phyloP scores from a whole-genome alignment of 2,329 filamentous ascomycete species.

The Aspergillus ochraceoroseus region DNA sequence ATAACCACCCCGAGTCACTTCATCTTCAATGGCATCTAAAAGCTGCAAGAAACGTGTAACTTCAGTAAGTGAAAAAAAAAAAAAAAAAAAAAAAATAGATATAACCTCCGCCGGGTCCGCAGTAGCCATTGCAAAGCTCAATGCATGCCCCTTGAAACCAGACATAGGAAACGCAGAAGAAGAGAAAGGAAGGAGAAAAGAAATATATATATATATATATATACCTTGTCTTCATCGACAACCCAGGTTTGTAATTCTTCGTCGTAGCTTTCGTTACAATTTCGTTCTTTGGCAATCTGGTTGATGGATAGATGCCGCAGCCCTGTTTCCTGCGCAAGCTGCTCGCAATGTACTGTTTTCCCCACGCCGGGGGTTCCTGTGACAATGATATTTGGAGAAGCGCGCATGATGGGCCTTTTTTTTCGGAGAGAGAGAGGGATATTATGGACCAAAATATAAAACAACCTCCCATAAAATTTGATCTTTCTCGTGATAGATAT shows the following conservation, averaged over 20 bases:
- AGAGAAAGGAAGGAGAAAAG: constrained; percentile 1
- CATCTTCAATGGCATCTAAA: constrained; percentile 81
- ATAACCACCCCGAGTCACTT: constrained; percentile 71
- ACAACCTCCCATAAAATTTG: not conserved
- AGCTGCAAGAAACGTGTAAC: constrained; percentile 46
- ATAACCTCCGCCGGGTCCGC: too few species aligned
- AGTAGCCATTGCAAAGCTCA: too few species aligned
- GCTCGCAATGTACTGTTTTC: constrained; percentile 88
- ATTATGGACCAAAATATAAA: not conserved
- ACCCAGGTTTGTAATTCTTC: constrained; percentile 83
- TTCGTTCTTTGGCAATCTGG: constrained; percentile 80
- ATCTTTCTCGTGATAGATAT: constrained; percentile 1
- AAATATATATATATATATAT: constrained; percentile 16
- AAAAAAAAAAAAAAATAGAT: too few species aligned
- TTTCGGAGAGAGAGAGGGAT: too few species aligned
- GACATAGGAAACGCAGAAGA: not conserved
- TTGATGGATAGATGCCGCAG: constrained; percentile 84
- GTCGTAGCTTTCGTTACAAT: constrained; percentile 82
- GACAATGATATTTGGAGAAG: constrained; percentile 78
- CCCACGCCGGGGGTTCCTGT: constrained; percentile 94
- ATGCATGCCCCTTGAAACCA: too few species aligned
- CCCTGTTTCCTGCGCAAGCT: constrained; percentile 68
- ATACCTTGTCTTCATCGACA: constrained; percentile 91
- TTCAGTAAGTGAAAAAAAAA: constrained; percentile 10
- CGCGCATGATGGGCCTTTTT: constrained; percentile 32